Percentiles rank a stretch among this genome's conserved stretches.
phyloP scores from a whole-genome alignment of 768 basidiomycete genomes.

The Pholiota microspora region DNA sequence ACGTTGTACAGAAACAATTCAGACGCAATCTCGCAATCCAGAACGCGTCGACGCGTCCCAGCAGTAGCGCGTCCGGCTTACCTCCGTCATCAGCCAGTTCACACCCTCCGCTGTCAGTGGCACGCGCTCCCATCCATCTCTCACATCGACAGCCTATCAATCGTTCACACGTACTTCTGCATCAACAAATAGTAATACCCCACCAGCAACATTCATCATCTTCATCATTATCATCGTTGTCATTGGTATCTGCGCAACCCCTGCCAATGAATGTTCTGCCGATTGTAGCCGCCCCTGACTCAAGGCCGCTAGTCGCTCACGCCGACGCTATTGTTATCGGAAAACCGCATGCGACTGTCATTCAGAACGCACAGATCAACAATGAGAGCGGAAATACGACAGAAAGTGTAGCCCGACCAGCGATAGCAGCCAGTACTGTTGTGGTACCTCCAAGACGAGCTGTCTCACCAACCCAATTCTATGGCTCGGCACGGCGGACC shows the following conservation, averaged over 20 bases:
- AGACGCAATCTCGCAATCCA: background rate
- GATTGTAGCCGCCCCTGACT: background rate
- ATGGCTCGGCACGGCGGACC: background rate
- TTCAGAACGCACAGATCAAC: background rate
- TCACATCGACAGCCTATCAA: background rate
- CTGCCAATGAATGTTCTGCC: background rate
- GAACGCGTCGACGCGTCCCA: conserved; percentile 8
- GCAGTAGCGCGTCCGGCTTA: background rate
- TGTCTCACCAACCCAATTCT: background rate
- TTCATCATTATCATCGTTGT: background rate
- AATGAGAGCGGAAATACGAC: background rate
- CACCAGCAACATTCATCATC: conserved; percentile 2
- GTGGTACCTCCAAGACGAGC: no score
- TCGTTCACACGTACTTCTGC: background rate
- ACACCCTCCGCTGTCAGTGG: background rate
- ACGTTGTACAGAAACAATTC: background rate
- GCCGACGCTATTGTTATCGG: background rate
- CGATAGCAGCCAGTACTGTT: no score
- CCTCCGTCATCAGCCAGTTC: background rate
- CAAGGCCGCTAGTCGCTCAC: background rate
- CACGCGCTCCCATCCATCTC: conserved; percentile 1
- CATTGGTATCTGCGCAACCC: background rate
- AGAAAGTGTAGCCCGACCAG: background rate
- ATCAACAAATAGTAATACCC: background rate
- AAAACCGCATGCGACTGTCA: background rate